Base-by-base conservation (phyloP, 306 rosid species). In the Hippophae rhamnoides region DNA sequence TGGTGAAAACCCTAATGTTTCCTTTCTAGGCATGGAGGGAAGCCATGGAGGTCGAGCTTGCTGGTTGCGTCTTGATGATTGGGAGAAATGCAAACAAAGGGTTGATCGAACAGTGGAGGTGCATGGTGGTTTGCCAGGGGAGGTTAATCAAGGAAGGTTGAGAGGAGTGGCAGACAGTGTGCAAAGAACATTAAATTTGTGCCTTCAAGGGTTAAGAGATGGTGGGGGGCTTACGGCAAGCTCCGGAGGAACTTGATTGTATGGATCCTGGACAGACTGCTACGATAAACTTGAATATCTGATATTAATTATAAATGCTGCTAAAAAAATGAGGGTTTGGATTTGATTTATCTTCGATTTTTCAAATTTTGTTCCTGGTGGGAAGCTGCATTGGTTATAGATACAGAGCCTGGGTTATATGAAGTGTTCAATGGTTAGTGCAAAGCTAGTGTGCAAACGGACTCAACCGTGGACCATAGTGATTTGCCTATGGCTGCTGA, bases 21-120 rank as follows among this genome's bases (percentile, higher is more conserved):
- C 89, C 43, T 93, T 88, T 75, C 80, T 88, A 48, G 85, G 88
- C 27, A 86, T 93, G 95, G 90, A 83, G 66, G 99, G 99, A 78
- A 93, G 99, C 86, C 99, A 93, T 67, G 97, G 99, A 49, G 97
- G 97, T 61, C 88, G 84, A 74, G 93, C 90, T 56, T 93, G 99
- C 80, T 93, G 95, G 94, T 82, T 68, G 60, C 90, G 79, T 13
- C 69, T 57, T 56, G 97, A 92, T 75, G 99, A 88, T 56, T 88
- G 99, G 99, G 97, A 93, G 69, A 86, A 80, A 68, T 93, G 97
- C 69, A 86, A 75, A 69, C 86, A 77, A 38, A 80, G 73, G 80
- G 94, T 93, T 62, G 80, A 82, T 59, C 86, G 82, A 38, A 74
- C 81, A 1, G 94, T 93, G 67, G 94, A 88, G 71, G 72, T 64